These are phyloP conservation scores for Coemansia sp. DNA, from an alignment of 192 early-diverging fungal genomes.

Conservation along the genomic window DNA sequence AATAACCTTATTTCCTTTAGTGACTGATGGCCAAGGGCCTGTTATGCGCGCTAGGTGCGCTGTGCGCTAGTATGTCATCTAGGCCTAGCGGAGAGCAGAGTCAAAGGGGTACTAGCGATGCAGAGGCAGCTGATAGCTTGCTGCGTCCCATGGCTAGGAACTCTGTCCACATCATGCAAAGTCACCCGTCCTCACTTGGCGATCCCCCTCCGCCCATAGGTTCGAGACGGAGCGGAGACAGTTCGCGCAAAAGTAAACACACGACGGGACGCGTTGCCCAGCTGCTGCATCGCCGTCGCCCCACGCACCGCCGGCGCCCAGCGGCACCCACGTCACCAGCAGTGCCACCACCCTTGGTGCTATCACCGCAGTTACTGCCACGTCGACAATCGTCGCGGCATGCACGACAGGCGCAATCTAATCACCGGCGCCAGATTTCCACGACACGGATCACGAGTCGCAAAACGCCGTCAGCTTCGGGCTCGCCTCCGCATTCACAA, in stretches of 20 bases:
- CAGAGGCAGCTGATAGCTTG: neutral
- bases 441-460: neutral
- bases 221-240: neutral
- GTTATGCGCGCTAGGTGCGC: slow-evolving; percentile 14
- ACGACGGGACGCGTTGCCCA: neutral
- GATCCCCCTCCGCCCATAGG: neutral
- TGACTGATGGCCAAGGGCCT: slow-evolving; percentile 6
- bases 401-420: neutral
- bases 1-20: neutral
- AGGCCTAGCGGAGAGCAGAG: neutral
- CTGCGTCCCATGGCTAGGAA: slow-evolving; percentile 7
- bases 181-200: neutral
- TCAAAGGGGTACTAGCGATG: no score
- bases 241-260: neutral
- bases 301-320: neutral
- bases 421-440: neutral
- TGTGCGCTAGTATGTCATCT: slow-evolving; percentile 2
- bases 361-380: neutral
- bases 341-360: neutral
- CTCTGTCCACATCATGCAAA: slow-evolving; percentile 40
- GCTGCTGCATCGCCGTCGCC: neutral
- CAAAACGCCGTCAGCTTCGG: neutral
- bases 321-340: neutral
- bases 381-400: neutral
- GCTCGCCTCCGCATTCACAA: neutral